Percentiles rank a stretch among this genome's conserved stretches.
Conservation (phyloP, 805 yeast species). For the Saturnispora ahearnii region DNA sequence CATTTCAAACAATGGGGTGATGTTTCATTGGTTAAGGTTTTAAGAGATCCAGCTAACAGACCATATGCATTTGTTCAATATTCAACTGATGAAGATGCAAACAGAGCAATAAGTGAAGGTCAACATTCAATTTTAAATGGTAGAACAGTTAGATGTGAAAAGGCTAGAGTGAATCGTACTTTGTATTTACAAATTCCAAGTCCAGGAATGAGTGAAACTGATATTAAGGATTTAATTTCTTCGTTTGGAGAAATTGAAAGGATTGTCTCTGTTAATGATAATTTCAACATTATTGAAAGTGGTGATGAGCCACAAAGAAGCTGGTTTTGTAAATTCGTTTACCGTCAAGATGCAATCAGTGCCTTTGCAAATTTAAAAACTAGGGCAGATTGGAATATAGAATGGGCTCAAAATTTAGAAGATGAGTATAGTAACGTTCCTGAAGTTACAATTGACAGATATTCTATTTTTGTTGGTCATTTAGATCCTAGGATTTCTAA, state of each 20-base stretch:
- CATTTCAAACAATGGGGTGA: slow-evolving; percentile 69
- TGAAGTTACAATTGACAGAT: slow-evolving; percentile 50
- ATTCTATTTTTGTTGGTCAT: slow-evolving; percentile 74
- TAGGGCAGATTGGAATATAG: slow-evolving; percentile 48
- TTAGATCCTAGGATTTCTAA: slow-evolving; percentile 46
- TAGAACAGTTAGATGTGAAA: slow-evolving; percentile 75
- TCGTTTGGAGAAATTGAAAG: slow-evolving; percentile 73
- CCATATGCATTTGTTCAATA: slow-evolving; percentile 95
- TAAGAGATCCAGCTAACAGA: slow-evolving; percentile 70
- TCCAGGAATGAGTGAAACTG: slow-evolving; percentile 17
- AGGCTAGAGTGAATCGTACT: slow-evolving; percentile 86
- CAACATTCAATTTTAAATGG: slow-evolving; percentile 66
- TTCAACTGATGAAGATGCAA: slow-evolving; percentile 59
- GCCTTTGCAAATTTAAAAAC: slow-evolving; percentile 66
- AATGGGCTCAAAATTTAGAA: slow-evolving; percentile 83
- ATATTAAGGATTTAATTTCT: slow-evolving; percentile 33
- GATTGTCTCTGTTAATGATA: slow-evolving; percentile 36
- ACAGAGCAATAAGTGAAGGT: slow-evolving; percentile 55
- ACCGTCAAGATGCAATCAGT: slow-evolving; percentile 79
- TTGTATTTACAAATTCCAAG: slow-evolving; percentile 43
- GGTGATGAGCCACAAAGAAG: slow-evolving; percentile 13
- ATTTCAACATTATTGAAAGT: slow-evolving; percentile 20
- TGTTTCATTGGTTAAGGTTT: slow-evolving; percentile 65
- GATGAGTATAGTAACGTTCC: slow-evolving; percentile 30
- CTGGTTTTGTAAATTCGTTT: slow-evolving; percentile 75